phyloP scores from a whole-genome alignment of 352 stramenopile species.

The Hyaloperonospora arabidopsidis region DNA sequence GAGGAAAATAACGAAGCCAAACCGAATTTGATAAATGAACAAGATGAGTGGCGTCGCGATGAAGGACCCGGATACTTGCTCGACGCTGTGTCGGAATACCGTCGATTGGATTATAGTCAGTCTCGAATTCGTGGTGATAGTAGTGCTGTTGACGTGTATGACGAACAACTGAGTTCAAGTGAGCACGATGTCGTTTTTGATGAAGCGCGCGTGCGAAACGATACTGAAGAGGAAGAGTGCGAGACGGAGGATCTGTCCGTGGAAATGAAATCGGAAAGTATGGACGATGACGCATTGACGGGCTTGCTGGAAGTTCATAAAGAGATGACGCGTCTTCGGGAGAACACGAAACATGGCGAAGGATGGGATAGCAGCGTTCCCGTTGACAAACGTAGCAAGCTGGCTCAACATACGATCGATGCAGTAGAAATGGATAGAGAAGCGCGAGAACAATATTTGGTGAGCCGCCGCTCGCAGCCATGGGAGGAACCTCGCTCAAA shows the following conservation, averaged over 20 bases:
- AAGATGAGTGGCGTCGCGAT: slow-evolving; percentile 14
- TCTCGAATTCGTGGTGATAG: no score
- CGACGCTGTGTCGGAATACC: not conserved
- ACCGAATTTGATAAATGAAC: not conserved
- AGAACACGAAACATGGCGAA: slow-evolving; percentile 13
- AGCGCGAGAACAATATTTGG: slow-evolving; percentile 2
- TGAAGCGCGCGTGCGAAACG: not conserved
- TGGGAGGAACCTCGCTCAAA: slow-evolving; percentile 1
- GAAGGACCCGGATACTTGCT: slow-evolving; percentile 12
- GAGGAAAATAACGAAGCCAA: slow-evolving; percentile 2
- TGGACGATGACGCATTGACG: slow-evolving; percentile 20
- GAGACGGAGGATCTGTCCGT: not conserved
- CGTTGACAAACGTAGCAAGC: not conserved
- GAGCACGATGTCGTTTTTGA: not conserved
- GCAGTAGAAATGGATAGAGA: slow-evolving; percentile 1
- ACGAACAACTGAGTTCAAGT: no score
- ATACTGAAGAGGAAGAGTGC: slow-evolving; percentile 13
- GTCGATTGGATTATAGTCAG: no score
- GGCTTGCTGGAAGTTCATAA: slow-evolving; percentile 21
- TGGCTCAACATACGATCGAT: not conserved
- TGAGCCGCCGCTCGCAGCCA: not conserved
- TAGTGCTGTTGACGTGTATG: no score
- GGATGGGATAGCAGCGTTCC: not conserved
- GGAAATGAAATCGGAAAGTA: slow-evolving; percentile 1
- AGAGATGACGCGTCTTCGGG: slow-evolving; percentile 24